Evolutionary conservation across 1,139 yeast species (phyloP), one percentile per base, ranked within the genome.

Genomic region (Debaryomyces fabryi): DNA sequence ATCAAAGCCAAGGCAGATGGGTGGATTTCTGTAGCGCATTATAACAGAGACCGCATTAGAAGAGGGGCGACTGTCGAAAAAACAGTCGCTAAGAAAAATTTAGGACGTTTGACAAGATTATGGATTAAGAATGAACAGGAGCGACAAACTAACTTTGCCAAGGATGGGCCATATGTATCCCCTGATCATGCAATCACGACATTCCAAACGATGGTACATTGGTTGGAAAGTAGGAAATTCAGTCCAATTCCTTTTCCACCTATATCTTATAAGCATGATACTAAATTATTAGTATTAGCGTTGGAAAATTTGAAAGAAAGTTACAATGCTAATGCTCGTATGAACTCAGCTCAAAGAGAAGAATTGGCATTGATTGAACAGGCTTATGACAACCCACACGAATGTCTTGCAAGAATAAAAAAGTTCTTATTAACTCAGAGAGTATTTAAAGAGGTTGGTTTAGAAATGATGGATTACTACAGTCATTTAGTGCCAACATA

Each of bases 301-400:
- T 72, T 95, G 46, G 99, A 93, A 64, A 85, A 86, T 49, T 71
- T 95, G 62, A 91, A 93, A 57, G 97, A 90, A 53, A 79, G 85
- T 10, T 91, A 86, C 60, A 83, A 82, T 52, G 86, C 96, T n/a
- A 88, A 89, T 58, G 88, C 92, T 1, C 73, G 97, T 48, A 70
- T 95, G 56, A 93, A 91, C 58, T 86, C 96, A 8, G 73, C 86
- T 4, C 97, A 95, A 65, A 78, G 98, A 53, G 97, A 93, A 65
- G 99, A 93, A 60, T 70, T 93, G 52, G 96, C 97, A 0, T 73
- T 93, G 53, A 91, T 95, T 46, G 99, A 95, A 62, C 96, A 91
- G 61, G 98, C 98, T 0, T 93, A 90, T 63, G 99, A 93, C 60
- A 90, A 90, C 56, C 99, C 99, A 0, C 96, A 91, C 63, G 98